Evolutionary conservation across 768 basidiomycete genomes (phyloP), one percentile per base, ranked within the genome.

Genomic region (Ramaria sp.): DNA sequence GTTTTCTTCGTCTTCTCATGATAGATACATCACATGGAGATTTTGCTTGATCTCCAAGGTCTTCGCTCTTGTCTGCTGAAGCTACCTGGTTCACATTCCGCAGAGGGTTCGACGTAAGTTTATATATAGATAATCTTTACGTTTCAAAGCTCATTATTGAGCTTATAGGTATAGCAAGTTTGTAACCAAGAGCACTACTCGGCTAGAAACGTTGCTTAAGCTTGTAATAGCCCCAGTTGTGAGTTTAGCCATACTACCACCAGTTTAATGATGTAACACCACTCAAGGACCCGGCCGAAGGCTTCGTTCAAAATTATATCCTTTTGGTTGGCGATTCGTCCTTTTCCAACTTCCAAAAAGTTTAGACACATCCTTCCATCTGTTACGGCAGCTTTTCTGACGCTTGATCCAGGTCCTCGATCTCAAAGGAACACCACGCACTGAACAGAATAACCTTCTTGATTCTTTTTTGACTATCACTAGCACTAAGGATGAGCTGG

Each of bases 321-420:
- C 77, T 97, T 24, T 78, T 97, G 57, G 89, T 99, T 60, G 91
- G 91, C 22, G 95, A 97, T 70, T 85, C 88, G 5, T 94, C 93
- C 1, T 94, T 94, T 70, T 87, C 86, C 31, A 98, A 98, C 70
- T 99, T 99, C 75, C 96, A 98, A 74, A 99, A 99, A 82, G 92
- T 87, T 34, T 39, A 70, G 33, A n/a, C 47, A 27, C 20, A 37
- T 37, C 9, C 11, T 34, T 34, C 45, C 12, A n/a, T 19, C 46
- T 11, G 13, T 31, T 17, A 39, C 27, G 53, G 39, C 38, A 34
- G 39, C 39, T 38, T 46, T 48, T 31, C 51, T 22, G 58, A 20
- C 38, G 11, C 19, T 37, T 15, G 43, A 20, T 34, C 4, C 59
- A 96, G 93, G 90, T 97, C 54, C 78, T 97, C 17, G 94, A 97